phyloP scores from a whole-genome alignment of 2,329 filamentous ascomycete genomes.

The Ceratocystis huliohia region DNA sequence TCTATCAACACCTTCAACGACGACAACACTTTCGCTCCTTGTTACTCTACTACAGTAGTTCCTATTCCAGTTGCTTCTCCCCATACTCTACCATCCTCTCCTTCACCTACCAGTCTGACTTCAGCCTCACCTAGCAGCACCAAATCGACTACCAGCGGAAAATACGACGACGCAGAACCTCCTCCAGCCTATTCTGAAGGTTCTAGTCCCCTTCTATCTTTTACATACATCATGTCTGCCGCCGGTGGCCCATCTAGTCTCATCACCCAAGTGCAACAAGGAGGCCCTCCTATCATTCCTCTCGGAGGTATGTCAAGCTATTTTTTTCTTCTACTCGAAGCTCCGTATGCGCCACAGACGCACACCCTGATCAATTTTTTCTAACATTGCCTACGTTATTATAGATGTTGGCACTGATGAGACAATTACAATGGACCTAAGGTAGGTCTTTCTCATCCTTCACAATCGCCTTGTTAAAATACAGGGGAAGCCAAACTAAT shows the following conservation, averaged over 20 bases:
- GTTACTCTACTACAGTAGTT: slow-evolving; percentile 18
- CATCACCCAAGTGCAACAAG: slow-evolving; percentile 97
- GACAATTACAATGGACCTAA: slow-evolving; percentile 85
- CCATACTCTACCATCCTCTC: background rate
- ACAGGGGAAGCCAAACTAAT: background rate
- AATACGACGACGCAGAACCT: slow-evolving; percentile 75
- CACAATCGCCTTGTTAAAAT: background rate
- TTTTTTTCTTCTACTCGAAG: slow-evolving; percentile 3
- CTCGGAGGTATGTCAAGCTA: slow-evolving; percentile 54
- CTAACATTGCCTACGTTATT: slow-evolving; percentile 20
- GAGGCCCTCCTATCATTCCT: slow-evolving; percentile 76
- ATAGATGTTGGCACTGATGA: slow-evolving; percentile 76
- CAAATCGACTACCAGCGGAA: slow-evolving; percentile 62
- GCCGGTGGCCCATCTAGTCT: slow-evolving; percentile 96
- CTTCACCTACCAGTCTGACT: background rate
- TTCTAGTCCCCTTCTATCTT: slow-evolving; percentile 78
- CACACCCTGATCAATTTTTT: slow-evolving; percentile 9
- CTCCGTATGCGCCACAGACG: background rate
- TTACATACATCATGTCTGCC: slow-evolving; percentile 95
- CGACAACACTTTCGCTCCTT: slow-evolving; percentile 29
- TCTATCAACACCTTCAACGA: background rate
- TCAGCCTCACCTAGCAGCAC: slow-evolving; percentile 40
- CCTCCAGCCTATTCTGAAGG: slow-evolving; percentile 95
- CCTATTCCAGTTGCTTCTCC: background rate
- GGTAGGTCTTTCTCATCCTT: slow-evolving; percentile 61